phyloP scores from a whole-genome alignment of 225 moss, liverwort and hornwort species.

The Physcomitrium patens region DNA sequence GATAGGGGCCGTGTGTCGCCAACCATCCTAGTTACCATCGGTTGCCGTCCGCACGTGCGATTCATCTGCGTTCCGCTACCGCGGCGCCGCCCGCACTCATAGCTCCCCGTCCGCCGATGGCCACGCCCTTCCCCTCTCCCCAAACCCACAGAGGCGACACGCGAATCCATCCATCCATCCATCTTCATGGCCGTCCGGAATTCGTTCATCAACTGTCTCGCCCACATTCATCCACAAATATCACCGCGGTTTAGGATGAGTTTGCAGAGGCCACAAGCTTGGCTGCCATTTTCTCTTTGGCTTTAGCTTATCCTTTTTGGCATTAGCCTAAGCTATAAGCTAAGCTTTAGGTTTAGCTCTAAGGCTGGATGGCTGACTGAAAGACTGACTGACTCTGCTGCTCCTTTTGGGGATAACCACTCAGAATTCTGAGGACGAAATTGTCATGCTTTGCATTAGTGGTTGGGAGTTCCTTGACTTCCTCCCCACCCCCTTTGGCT shows the following conservation, averaged over 20 bases:
- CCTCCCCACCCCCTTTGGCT: too few relatives aligned
- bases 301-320: too few relatives aligned
- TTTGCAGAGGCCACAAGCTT: slow-evolving; percentile 14
- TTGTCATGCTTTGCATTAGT: slow-evolving; percentile 9
- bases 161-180: too few relatives aligned
- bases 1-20: slow-evolving; percentile 16
- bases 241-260: background rate
- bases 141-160: background rate
- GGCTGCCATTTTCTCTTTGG: background rate
- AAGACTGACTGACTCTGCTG: too few relatives aligned
- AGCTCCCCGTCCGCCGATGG: background rate
- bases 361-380: background rate
- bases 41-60: slow-evolving; percentile 7
- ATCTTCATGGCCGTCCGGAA: slow-evolving; percentile 4
- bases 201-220: background rate
- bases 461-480: background rate
- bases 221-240: background rate
- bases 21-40: slow-evolving; percentile 13
- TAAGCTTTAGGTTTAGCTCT: too few relatives aligned
- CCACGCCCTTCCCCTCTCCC: background rate
- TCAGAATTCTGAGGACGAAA: slow-evolving; percentile 22
- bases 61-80: too few relatives aligned
- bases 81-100: background rate
- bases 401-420: slow-evolving; percentile 14
- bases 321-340: too few relatives aligned